Evolutionary conservation across 352 stramenopile species (phyloP).

Genomic region (Thalassiosira mediterranea): DNA sequence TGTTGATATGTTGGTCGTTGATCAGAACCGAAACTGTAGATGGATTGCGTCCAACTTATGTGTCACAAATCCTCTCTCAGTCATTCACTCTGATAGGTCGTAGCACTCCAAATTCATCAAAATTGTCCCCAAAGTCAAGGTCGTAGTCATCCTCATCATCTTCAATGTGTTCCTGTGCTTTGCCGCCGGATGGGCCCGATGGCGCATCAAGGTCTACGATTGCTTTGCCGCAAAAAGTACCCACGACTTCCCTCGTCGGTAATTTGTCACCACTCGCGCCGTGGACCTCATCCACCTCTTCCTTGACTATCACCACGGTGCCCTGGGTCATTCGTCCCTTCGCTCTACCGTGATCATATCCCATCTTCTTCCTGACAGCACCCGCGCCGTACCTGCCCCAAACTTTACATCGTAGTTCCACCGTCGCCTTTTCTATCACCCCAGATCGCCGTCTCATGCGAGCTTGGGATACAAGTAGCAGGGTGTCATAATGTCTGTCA

Average conservation of each 20-base stretch:
- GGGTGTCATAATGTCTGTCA: slow-evolving; percentile 71
- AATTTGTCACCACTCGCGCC: background rate
- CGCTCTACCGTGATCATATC: slow-evolving; percentile 32
- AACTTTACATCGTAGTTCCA: slow-evolving; percentile 48
- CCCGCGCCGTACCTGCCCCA: slow-evolving; percentile 43
- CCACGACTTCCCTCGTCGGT: slow-evolving; percentile 34
- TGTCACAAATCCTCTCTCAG: no score
- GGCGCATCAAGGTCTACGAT: slow-evolving; percentile 19
- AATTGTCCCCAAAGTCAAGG: slow-evolving; percentile 5
- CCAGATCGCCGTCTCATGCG: slow-evolving; percentile 35
- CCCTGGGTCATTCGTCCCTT: slow-evolving; percentile 43
- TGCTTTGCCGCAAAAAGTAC: slow-evolving; percentile 26
- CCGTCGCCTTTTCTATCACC: slow-evolving; percentile 40
- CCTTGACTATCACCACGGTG: slow-evolving; percentile 39
- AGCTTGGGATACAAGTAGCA: slow-evolving; percentile 61
- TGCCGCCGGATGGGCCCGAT: no score
- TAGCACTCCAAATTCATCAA: slow-evolving; percentile 22
- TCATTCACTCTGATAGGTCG: no score
- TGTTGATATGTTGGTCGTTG: no score
- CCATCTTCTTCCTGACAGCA: slow-evolving; percentile 35
- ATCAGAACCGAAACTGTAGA: no score
- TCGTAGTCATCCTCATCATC: slow-evolving; percentile 4
- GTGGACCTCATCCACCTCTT: slow-evolving; percentile 12
- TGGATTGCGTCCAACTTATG: no score
- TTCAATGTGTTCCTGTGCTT: no score